Evolutionary conservation across 352 stramenopile genomes (phyloP), one percentile per base, ranked within the genome.

Genomic region (Ophiocytium majus): DNA sequence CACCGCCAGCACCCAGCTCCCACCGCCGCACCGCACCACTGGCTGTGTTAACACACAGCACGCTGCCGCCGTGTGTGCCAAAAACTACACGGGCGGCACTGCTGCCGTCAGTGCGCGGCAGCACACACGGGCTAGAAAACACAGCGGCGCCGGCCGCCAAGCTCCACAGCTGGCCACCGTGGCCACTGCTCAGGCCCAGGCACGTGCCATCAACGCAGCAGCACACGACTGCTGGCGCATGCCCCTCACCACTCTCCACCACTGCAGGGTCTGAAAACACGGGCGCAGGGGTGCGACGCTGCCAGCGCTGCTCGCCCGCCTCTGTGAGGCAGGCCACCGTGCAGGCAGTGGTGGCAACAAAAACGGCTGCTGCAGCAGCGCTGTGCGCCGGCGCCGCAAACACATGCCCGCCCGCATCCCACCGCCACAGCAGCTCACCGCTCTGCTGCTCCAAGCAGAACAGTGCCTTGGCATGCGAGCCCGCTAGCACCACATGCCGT

Each of bases 381-480:
- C 76, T 49, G 50, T 85, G 50, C 32, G 63, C 63, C 19, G 80
- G 80, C 23, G 84, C 86, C 0, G 84, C 80, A 28, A 88, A 88
- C 0, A 88, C 19, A 0, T 82, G 63, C 9, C 80, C 84, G 19
- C 82, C 76, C 49, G 76, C 80, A 50, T 85, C 35, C 43, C 82
- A 63, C 17, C 23, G 35, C 84, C 84, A 88, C 34, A 49, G 36
- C 10, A 86, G 57, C 9, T 10, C 19, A 36, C 84, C 84, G 5
- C 49, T 32, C 19, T 33, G n/a, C 63, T 88, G 81, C 10, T 9
- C 74, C 1, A 88, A 34, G 36, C 80, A 50, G 35, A 57, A 82
- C n/a, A 88, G 76, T 19, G 79, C 36, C 19, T 82, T 82, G 34
- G 84, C 80, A 33, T 88, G 81, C 32, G 84, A 88, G 23, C 84